These are phyloP conservation scores for Casuarina glauca DNA, from an alignment of 306 rosid species.

Conservation along the genomic window DNA sequence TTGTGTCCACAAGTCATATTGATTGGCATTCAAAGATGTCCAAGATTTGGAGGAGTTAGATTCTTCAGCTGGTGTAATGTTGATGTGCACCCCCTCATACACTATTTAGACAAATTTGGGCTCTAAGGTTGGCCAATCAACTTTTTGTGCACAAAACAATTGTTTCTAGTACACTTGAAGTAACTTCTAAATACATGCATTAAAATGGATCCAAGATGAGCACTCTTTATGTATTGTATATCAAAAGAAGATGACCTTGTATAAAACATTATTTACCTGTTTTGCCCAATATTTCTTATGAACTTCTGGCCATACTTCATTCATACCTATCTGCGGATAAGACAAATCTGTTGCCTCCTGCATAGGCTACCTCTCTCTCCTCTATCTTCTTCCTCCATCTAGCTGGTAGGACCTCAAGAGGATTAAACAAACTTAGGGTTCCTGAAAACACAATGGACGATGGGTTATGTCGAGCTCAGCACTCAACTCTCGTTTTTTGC, in stretches of 20 bases:
- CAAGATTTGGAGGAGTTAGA: background rate
- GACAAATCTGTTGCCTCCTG: background rate
- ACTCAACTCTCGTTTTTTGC: too few relatives aligned
- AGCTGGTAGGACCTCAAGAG: background rate
- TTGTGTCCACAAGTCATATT: slow-evolving; percentile 8
- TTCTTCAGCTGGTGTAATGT: background rate
- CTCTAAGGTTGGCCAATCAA: background rate
- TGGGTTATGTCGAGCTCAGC: too few relatives aligned
- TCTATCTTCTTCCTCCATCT: background rate
- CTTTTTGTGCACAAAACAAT: background rate
- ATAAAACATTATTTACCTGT: background rate
- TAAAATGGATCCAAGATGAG: too few relatives aligned
- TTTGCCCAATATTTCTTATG: background rate
- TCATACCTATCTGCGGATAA: slow-evolving; percentile 1
- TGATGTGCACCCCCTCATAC: background rate
- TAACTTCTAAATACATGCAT: background rate
- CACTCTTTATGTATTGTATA: background rate
- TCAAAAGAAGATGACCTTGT: background rate
- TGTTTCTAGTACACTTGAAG: slow-evolving; percentile 6
- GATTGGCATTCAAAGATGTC: background rate
- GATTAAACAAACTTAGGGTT: too few relatives aligned
- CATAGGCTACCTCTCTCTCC: background rate
- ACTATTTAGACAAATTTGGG: background rate
- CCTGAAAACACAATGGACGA: too few relatives aligned
- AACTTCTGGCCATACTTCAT: slow-evolving; percentile 8